These are phyloP conservation scores for Clitocybe nebularis DNA, from an alignment of 1,284 basidiomycete species.

Conservation along the genomic window DNA sequence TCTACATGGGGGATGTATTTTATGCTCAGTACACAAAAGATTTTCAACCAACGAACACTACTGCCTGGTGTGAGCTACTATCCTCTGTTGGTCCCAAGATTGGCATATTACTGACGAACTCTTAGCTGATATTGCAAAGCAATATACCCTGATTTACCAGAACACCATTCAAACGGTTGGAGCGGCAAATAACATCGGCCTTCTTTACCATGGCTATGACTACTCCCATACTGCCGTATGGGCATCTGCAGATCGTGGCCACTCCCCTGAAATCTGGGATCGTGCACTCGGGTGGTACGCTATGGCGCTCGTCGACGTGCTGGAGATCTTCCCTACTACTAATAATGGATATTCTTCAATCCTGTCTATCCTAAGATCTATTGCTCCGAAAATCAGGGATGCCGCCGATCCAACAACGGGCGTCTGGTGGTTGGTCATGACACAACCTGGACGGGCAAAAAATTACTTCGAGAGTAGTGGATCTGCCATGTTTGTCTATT, in stretches of 20 bases:
- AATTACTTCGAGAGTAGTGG: slow-evolving; percentile 51
- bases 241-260: slow-evolving; percentile 42
- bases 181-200: slow-evolving; percentile 32
- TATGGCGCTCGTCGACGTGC: slow-evolving; percentile 45
- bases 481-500: slow-evolving; percentile 43
- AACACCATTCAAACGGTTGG: slow-evolving; percentile 36
- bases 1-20: slow-evolving; percentile 45
- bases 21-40: slow-evolving; percentile 36
- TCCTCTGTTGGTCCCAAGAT: not conserved
- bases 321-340: slow-evolving; percentile 34
- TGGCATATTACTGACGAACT: not conserved
- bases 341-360: slow-evolving; percentile 28
- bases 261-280: slow-evolving; percentile 44
- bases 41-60: slow-evolving; percentile 33
- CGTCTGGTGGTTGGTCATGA: slow-evolving; percentile 49
- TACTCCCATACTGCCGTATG: slow-evolving; percentile 38
- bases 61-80: slow-evolving; percentile 34
- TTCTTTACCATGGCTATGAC: slow-evolving; percentile 50
- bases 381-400: slow-evolving; percentile 32
- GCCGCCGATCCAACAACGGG: slow-evolving; percentile 37
- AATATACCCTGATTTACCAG: slow-evolving; percentile 39
- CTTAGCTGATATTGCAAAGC: slow-evolving; percentile 35
- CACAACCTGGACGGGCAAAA: slow-evolving; percentile 36
- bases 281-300: slow-evolving; percentile 46
- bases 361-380: slow-evolving; percentile 28